Evolutionary conservation across 768 basidiomycete genomes (phyloP), one percentile per base, ranked within the genome.

Genomic region (Lyophyllum shimeji): DNA sequence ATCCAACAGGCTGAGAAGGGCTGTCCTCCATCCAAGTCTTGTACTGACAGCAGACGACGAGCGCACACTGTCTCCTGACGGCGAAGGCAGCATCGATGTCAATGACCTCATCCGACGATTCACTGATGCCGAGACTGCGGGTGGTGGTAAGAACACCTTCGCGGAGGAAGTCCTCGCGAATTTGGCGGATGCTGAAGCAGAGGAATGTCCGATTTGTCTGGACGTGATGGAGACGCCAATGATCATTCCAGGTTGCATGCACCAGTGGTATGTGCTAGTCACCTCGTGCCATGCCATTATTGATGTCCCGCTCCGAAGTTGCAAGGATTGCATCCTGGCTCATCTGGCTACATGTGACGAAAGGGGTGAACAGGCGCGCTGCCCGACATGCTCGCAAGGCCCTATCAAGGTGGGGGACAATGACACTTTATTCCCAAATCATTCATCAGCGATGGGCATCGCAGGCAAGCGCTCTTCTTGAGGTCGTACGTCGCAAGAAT

Each of bases 1-100:
- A 17, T 21, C 7, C 34, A 40, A 15, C 54, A 61, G 57, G 25
- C 45, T 52, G 15, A 89, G 96, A 29, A 93, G 94, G 53, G 95
- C 95, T 8, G 95, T 97, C 3, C 79, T 97, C 20, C 96, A 98
- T 67, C 93, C 96, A 0, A 82, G 82, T 58, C 83, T 98, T 21
- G 93, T 97, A 8, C 73, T 90, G 9, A 80, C 80, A 9, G 69
- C 74, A 5, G 75, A 83, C 24, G 76, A 78, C 24, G 74, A 76
- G 29, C 68, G 73, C 15, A 65, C 70, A 1, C 59, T 69, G 7
- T 73, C 74, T 3, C 61, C 75, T 1, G 63, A 67, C n/a, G 71
- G 73, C 9, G 80, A 77, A 45, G 77, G 75, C 1, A 65, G 64
- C 2, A 66, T 89, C 18, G 79, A 87, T 53, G 74, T 89, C 23